phyloP scores from a whole-genome alignment of 2,329 filamentous ascomycete species.

The Sporothrix pseudoabietina region DNA sequence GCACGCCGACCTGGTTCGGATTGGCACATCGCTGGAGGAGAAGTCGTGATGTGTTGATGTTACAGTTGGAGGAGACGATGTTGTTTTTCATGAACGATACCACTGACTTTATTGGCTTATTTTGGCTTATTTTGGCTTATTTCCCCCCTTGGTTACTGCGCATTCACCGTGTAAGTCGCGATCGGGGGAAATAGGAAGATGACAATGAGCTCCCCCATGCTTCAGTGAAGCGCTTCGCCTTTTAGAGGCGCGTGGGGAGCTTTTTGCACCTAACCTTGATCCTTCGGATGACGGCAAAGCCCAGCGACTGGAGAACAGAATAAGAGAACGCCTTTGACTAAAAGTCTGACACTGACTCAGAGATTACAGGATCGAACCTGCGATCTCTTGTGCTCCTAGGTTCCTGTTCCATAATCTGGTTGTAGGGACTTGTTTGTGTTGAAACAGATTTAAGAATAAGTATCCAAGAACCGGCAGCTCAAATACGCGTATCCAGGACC shows the following conservation, averaged over 20 bases:
- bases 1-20: slow-evolving; percentile 44
- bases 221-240: background rate
- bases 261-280: background rate
- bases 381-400: background rate
- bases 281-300: background rate
- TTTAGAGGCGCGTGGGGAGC: background rate
- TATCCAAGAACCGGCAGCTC: background rate
- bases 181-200: slow-evolving; percentile 11
- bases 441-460: background rate
- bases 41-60: background rate
- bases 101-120: background rate
- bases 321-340: background rate
- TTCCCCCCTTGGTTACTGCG: no score
- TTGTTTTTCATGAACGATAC: no score
- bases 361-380: background rate
- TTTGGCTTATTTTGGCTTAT: background rate
- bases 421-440: background rate
- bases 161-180: background rate
- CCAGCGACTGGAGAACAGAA: background rate
- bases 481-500: background rate
- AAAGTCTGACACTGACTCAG: background rate
- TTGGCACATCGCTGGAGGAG: background rate
- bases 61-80: no score
- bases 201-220: background rate
- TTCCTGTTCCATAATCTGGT: background rate